These are phyloP conservation scores for Hortiboletus campestris DNA, from an alignment of 768 basidiomycete species.

Conservation along the genomic window DNA sequence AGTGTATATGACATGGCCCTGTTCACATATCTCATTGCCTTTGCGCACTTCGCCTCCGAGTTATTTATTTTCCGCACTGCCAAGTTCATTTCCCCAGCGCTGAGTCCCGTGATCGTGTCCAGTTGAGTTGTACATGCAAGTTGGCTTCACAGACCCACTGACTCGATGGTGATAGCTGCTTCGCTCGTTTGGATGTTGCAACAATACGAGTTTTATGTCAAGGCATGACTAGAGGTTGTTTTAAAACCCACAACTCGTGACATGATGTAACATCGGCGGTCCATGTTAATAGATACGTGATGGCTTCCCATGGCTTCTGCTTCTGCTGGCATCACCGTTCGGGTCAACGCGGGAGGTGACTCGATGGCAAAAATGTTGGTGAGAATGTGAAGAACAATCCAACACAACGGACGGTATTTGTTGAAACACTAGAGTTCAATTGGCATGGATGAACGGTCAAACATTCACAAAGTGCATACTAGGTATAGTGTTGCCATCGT, in stretches of 20 bases:
- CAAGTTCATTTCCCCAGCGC: slow-evolving; percentile 53
- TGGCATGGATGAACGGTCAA: neutral
- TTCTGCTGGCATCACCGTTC: neutral
- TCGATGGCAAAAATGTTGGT: neutral
- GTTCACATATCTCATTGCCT: slow-evolving; percentile 85
- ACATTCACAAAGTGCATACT: neutral
- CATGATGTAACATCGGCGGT: neutral
- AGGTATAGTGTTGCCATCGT: neutral
- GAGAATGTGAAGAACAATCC: neutral
- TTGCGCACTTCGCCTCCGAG: slow-evolving; percentile 87
- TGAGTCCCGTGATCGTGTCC: slow-evolving; percentile 81
- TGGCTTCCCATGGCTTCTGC: neutral
- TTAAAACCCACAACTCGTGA: neutral
- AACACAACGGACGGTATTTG: slow-evolving; percentile 4
- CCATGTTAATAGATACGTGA: slow-evolving; percentile 1
- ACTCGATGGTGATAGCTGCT: slow-evolving; percentile 41
- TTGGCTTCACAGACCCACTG: slow-evolving; percentile 1
- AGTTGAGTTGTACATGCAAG: slow-evolving; percentile 53
- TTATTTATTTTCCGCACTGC: slow-evolving; percentile 78
- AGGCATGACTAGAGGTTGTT: slow-evolving; percentile 22
- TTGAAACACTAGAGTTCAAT: slow-evolving; percentile 13
- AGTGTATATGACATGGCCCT: slow-evolving; percentile 91
- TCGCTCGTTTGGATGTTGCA: slow-evolving; percentile 84
- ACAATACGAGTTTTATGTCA: slow-evolving; percentile 81
- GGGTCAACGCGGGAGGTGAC: slow-evolving; percentile 10